These are phyloP conservation scores for Epichloe sibirici DNA, from an alignment of 2,329 filamentous ascomycete species.

Conservation along the genomic window DNA sequence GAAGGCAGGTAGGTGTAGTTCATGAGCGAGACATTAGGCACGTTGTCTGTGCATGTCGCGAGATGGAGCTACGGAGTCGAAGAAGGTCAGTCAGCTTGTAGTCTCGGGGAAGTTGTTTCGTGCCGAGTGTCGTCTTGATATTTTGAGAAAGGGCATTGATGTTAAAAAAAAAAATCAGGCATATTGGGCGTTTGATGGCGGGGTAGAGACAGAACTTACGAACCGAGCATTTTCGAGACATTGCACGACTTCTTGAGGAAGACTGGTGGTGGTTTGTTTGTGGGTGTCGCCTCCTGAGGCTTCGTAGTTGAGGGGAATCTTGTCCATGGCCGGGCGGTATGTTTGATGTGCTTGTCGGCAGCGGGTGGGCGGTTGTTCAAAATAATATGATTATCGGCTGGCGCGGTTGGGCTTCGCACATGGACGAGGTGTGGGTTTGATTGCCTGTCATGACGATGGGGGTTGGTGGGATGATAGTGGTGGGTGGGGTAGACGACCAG, in stretches of 20 bases:
- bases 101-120: too few species aligned
- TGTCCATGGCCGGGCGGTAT: slow-evolving; percentile 32
- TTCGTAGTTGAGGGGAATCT: slow-evolving; percentile 63
- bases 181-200: background rate
- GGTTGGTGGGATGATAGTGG: too few species aligned
- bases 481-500: too few species aligned
- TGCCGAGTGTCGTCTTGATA: too few species aligned
- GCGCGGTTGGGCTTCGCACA: background rate
- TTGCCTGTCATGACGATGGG: too few species aligned
- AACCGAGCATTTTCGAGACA: slow-evolving; percentile 93
- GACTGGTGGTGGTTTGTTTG: slow-evolving; percentile 52
- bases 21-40: slow-evolving; percentile 92
- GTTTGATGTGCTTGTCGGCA: background rate
- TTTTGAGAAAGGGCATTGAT: too few species aligned
- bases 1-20: slow-evolving; percentile 94
- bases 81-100: background rate
- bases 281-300: slow-evolving; percentile 62
- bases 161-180: background rate
- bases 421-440: too few species aligned
- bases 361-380: background rate
- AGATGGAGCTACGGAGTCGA: slow-evolving; percentile 63
- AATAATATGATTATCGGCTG: background rate
- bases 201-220: slow-evolving; percentile 37
- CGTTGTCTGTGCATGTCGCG: slow-evolving; percentile 72
- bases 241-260: slow-evolving; percentile 76